phyloP scores from a whole-genome alignment of 306 rosid genomes.

The Quercus rubra region DNA sequence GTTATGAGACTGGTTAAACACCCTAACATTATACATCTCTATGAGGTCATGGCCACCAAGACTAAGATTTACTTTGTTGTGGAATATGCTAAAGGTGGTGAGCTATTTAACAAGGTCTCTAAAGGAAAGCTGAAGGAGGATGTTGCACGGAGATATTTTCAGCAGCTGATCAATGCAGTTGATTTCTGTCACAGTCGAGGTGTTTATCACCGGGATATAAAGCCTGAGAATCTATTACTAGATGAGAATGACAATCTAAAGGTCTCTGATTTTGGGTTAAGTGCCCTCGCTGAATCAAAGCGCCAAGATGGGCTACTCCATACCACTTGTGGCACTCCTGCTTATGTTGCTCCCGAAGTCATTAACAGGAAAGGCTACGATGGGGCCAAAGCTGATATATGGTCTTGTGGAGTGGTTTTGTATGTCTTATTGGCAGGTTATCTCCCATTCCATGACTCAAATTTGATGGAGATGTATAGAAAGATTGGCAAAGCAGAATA shows the following conservation, averaged over 20 bases:
- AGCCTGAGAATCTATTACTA: conserved; percentile 82
- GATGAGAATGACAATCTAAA: conserved; percentile 77
- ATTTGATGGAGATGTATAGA: conserved; percentile 83
- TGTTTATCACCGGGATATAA: conserved; percentile 86
- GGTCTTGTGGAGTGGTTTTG: conserved; percentile 94
- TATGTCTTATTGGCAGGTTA: conserved; percentile 82
- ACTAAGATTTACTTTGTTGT: conserved; percentile 79
- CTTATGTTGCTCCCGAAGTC: conserved; percentile 93
- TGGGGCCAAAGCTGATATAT: conserved; percentile 85
- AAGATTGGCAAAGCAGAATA: conserved; percentile 71
- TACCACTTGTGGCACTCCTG: conserved; percentile 94
- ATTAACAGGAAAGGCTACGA: conserved; percentile 79
- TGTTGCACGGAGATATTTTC: conserved; percentile 61
- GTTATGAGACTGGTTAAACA: conserved; percentile 75
- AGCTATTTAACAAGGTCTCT: conserved; percentile 73
- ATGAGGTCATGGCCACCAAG: conserved; percentile 91
- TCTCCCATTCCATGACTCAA: conserved; percentile 81
- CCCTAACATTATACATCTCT: conserved; percentile 69
- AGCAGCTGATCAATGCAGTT: conserved; percentile 71
- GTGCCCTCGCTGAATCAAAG: conserved; percentile 66
- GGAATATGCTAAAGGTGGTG: conserved; percentile 91
- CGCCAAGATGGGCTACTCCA: conserved; percentile 65
- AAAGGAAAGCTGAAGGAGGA: conserved; percentile 81
- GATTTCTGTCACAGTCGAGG: conserved; percentile 91
- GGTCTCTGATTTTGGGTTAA: conserved; percentile 90